Conservation (phyloP, 352 stramenopile species). For the Phytopythium mirpurense region DNA sequence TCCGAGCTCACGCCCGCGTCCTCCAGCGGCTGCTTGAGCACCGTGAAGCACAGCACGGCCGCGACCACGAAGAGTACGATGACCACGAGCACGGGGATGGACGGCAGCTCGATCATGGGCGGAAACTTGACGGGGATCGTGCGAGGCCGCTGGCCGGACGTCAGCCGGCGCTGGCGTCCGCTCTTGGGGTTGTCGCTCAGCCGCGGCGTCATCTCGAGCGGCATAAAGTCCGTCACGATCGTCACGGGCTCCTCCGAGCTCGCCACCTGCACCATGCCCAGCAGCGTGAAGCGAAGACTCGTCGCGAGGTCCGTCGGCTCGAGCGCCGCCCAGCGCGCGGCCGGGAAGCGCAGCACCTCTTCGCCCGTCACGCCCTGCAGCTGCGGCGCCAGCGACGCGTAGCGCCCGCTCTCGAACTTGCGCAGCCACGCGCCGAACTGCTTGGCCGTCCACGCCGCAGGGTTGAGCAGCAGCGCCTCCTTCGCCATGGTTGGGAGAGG, state of each 20-base stretch:
- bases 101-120: constrained; percentile 75
- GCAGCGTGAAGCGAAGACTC: constrained; percentile 79
- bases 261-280: constrained; percentile 83
- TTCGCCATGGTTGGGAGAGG: constrained; percentile 82
- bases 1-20: constrained; percentile 51
- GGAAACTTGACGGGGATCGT: constrained; percentile 67
- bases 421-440: constrained; percentile 75
- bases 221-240: constrained; percentile 82
- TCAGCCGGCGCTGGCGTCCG: constrained; percentile 7
- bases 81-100: constrained; percentile 43
- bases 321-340: constrained; percentile 50
- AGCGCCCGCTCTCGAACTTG: constrained; percentile 71
- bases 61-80: constrained; percentile 46
- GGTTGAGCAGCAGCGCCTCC: constrained; percentile 76
- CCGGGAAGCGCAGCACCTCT: constrained; percentile 65
- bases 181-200: constrained; percentile 6
- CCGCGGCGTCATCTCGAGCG: constrained; percentile 19
- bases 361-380: constrained; percentile 56
- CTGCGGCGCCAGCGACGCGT: constrained; percentile 39
- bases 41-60: constrained; percentile 68
- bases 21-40: constrained; percentile 51
- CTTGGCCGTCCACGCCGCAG: constrained; percentile 74
- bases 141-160: constrained; percentile 8
- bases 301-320: constrained; percentile 59
- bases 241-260: constrained; percentile 45